Evolutionary conservation across 495 filamentous ascomycete genomes (phyloP).

Genomic region (Neurospora hispaniola): DNA sequence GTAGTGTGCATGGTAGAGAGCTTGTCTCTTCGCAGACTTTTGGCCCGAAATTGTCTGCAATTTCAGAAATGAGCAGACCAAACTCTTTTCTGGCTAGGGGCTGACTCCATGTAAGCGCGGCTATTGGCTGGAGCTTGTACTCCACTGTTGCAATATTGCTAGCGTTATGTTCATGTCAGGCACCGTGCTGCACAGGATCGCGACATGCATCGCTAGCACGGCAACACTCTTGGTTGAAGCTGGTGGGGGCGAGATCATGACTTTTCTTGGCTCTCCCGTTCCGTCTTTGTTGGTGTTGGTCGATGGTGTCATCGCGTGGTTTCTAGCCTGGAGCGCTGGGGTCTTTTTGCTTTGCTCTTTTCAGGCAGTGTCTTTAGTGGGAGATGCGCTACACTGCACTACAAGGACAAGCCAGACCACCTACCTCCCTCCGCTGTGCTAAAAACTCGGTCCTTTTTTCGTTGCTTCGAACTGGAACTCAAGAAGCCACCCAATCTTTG

Average conservation of each 20-base stretch:
- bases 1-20: neutral
- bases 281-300: neutral
- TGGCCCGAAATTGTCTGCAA: neutral
- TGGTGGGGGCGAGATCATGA: neutral
- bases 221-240: neutral
- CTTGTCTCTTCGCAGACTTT: constrained; percentile 1
- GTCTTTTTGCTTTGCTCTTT: neutral
- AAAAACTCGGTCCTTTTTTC: neutral
- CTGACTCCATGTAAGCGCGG: neutral
- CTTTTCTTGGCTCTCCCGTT: neutral
- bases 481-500: neutral
- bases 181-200: neutral
- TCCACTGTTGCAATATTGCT: neutral
- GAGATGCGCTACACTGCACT: neutral
- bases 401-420: neutral
- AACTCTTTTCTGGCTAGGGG: neutral
- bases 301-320: neutral
- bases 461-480: neutral
- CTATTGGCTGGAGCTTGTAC: neutral
- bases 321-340: neutral
- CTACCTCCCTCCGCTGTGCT: neutral
- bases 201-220: constrained; percentile 1
- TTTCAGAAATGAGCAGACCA: neutral
- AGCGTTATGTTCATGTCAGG: neutral
- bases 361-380: neutral